phyloP scores from a whole-genome alignment of 116 monocot species.

The Dioscorea cayenensis region DNA sequence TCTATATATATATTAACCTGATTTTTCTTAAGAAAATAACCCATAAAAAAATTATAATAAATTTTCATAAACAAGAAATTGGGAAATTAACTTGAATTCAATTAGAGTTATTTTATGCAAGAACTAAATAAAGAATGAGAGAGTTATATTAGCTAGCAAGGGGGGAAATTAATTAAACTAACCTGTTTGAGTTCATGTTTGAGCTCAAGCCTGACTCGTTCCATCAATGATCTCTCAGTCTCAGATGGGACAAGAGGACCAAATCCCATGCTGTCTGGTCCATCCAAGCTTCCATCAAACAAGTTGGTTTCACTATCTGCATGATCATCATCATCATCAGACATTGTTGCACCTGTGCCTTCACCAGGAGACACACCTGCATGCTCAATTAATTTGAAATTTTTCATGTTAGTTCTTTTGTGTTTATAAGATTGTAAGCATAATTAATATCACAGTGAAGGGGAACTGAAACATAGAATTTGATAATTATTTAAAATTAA shows the following conservation, averaged over 20 bases:
- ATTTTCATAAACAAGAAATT: too few relatives aligned
- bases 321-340: conserved; percentile 77
- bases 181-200: conserved; percentile 85
- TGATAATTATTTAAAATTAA: too few relatives aligned
- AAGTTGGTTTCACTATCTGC: conserved; percentile 67
- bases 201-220: conserved; percentile 50
- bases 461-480: too few relatives aligned
- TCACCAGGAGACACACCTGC: conserved; percentile 80
- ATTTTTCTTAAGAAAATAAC: too few relatives aligned
- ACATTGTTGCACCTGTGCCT: conserved; percentile 88
- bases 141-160: background rate
- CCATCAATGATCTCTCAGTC: conserved; percentile 50
- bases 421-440: too few relatives aligned
- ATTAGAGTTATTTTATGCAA: too few relatives aligned
- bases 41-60: too few relatives aligned
- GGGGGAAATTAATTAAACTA: background rate
- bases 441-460: too few relatives aligned
- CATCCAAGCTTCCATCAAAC: conserved; percentile 61
- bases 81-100: too few relatives aligned
- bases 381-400: conserved; percentile 7
- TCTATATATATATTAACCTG: too few relatives aligned
- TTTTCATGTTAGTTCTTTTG: too few relatives aligned
- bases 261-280: conserved; percentile 68
- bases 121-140: too few relatives aligned
- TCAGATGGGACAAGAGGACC: conserved; percentile 60